phyloP scores from a whole-genome alignment of 2,329 filamentous ascomycete species.

The Aspergillus sp. region DNA sequence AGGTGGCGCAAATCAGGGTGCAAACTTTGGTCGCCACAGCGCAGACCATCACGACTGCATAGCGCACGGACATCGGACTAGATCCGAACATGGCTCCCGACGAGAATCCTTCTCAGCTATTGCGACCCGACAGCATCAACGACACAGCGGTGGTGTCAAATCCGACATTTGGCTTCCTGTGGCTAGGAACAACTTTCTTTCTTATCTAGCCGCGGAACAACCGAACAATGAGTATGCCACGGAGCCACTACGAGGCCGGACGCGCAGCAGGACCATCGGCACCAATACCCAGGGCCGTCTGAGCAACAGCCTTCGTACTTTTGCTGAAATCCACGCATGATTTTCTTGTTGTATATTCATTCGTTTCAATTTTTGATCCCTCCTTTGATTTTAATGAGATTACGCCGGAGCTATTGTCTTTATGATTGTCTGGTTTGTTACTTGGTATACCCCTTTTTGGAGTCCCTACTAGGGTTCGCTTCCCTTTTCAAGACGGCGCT shows the following conservation, averaged over 20 bases:
- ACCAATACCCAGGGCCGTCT: conserved; percentile 18
- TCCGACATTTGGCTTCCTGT: neutral
- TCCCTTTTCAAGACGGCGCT: conserved; percentile 4
- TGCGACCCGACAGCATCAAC: neutral
- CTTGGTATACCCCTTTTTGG: conserved; percentile 12
- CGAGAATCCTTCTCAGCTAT: neutral
- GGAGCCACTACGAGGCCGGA: conserved; percentile 24
- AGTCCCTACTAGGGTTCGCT: conserved; percentile 3
- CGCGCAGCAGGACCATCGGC: conserved; percentile 25
- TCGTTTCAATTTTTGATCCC: neutral
- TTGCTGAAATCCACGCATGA: conserved; percentile 10
- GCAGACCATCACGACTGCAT: neutral
- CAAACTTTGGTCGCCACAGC: neutral
- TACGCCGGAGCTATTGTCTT: conserved; percentile 2
- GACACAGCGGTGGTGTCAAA: neutral
- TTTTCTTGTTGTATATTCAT: neutral
- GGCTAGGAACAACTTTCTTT: neutral
- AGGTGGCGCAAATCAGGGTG: neutral
- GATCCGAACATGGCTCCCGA: neutral
- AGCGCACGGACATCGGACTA: neutral
- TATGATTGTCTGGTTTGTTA: conserved; percentile 2
- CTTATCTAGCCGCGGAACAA: neutral
- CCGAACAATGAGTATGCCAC: neutral
- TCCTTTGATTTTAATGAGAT: neutral
- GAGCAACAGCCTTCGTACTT: conserved; percentile 19